Evolutionary conservation across 2,329 filamentous ascomycete genomes (phyloP).

Genomic region (Penicillium occitanis): DNA sequence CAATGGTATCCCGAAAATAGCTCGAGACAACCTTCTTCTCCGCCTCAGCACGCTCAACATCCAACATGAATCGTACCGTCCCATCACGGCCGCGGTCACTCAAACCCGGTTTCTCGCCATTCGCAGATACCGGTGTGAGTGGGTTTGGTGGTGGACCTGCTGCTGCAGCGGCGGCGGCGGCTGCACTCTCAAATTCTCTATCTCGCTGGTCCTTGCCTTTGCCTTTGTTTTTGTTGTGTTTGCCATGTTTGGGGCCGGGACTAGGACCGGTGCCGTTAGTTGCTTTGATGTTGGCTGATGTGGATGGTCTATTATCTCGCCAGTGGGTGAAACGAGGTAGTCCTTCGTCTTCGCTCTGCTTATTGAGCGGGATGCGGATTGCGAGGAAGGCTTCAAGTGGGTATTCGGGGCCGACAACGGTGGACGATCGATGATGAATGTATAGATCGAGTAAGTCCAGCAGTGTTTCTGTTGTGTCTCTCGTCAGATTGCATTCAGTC

Average conservation of each 20-base stretch:
- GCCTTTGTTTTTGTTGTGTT: conserved; percentile 30
- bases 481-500: neutral
- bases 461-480: conserved; percentile 64
- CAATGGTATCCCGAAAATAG: conserved; percentile 74
- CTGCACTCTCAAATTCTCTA: conserved; percentile 19
- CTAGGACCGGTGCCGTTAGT: conserved; percentile 2
- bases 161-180: conserved; percentile 16
- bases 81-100: conserved; percentile 59
- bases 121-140: conserved; percentile 49
- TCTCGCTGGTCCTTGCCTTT: conserved; percentile 27
- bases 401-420: conserved; percentile 70
- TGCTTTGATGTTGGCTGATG: neutral
- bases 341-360: conserved; percentile 66
- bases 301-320: conserved; percentile 29
- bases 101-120: conserved; percentile 43
- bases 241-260: conserved; percentile 24
- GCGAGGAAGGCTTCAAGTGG: conserved; percentile 77
- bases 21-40: conserved; percentile 68
- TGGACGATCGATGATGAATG: conserved; percentile 74
- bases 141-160: conserved; percentile 29
- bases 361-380: conserved; percentile 82
- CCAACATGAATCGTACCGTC: conserved; percentile 86
- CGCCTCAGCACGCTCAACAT: conserved; percentile 68
- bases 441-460: conserved; percentile 91
- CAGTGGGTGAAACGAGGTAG: conserved; percentile 64